These are phyloP conservation scores for Porphyridium purpureum DNA, from an alignment of 23 red algal genomes.

Conservation along the genomic window DNA sequence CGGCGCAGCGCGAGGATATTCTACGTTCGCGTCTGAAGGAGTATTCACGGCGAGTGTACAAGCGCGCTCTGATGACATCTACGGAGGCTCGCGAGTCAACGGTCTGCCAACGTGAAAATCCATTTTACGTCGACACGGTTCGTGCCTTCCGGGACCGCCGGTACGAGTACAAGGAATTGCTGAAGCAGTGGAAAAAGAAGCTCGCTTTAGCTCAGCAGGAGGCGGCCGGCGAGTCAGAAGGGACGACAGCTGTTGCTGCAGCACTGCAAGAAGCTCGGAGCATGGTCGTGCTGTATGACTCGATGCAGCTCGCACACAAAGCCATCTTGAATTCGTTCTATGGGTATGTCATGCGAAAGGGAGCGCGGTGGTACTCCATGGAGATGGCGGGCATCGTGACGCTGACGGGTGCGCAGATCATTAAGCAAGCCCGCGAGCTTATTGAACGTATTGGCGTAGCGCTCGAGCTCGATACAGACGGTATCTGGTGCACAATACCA, in stretches of 20 bases:
- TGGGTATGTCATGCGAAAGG: slow-evolving; percentile 93
- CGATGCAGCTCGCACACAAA: slow-evolving; percentile 93
- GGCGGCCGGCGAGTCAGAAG: neutral
- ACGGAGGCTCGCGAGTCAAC: slow-evolving; percentile 42
- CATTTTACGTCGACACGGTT: slow-evolving; percentile 97
- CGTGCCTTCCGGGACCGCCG: slow-evolving; percentile 90
- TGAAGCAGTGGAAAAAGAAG: slow-evolving; percentile 81
- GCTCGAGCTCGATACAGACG: slow-evolving; percentile 95
- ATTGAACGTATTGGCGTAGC: slow-evolving; percentile 84
- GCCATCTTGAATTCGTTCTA: slow-evolving; percentile 99
- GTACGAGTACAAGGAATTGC: slow-evolving; percentile 91
- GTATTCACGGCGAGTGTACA: slow-evolving; percentile 63
- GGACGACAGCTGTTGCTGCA: slow-evolving; percentile 20
- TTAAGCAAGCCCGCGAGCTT: slow-evolving; percentile 74
- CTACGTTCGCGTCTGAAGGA: slow-evolving; percentile 42
- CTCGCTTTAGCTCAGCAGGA: neutral
- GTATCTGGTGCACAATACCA: slow-evolving; percentile 95
- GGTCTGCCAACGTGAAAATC: slow-evolving; percentile 91
- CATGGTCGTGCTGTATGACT: slow-evolving; percentile 80
- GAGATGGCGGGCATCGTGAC: slow-evolving; percentile 99
- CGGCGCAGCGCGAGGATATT: neutral
- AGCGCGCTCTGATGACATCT: slow-evolving; percentile 26
- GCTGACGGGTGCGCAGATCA: slow-evolving; percentile 85
- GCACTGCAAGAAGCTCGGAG: slow-evolving; percentile 32
- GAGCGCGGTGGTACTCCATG: slow-evolving; percentile 98